Evolutionary conservation across 805 yeast species (phyloP).

Genomic region (Metschnikowia lunata): DNA sequence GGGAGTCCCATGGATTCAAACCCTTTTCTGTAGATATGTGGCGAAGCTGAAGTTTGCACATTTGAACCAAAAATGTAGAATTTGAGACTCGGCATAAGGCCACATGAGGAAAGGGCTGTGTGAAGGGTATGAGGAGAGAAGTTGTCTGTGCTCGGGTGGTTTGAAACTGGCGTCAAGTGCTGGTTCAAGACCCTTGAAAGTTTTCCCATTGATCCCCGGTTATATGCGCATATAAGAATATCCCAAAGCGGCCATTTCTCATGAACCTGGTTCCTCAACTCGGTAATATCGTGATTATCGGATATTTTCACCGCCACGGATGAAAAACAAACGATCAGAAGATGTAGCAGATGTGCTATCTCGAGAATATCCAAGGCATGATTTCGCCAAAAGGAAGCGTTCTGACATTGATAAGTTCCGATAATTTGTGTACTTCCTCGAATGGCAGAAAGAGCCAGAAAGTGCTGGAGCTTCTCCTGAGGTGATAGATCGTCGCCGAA

Average conservation of each 20-base stretch:
- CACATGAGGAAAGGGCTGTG: not conserved
- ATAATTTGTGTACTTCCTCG: conserved; percentile 9
- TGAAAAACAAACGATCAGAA: not conserved
- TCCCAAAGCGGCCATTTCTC: too few relatives aligned
- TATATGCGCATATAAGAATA: conserved; percentile 8
- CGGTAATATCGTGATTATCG: not conserved
- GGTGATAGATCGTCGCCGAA: not conserved
- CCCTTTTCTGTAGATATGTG: conserved; percentile 10
- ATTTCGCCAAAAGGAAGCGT: not conserved
- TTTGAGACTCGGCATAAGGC: conserved; percentile 9
- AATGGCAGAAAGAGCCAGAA: not conserved
- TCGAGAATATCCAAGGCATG: not conserved
- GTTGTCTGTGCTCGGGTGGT: too few relatives aligned
- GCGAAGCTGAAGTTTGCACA: conserved; percentile 12
- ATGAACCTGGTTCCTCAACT: not conserved
- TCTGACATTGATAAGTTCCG: conserved; percentile 1
- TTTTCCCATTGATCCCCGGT: conserved; percentile 11
- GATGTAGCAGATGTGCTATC: not conserved
- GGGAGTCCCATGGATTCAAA: conserved; percentile 15
- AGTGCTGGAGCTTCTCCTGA: not conserved
- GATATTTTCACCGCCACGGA: not conserved
- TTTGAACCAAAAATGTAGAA: conserved; percentile 15
- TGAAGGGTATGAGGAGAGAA: not conserved
- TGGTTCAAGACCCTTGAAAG: conserved; percentile 12
- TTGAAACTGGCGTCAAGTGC: conserved; percentile 12